These are phyloP conservation scores for Sphagnum contortum DNA, from an alignment of 225 moss, liverwort and hornwort species.

Conservation along the genomic window DNA sequence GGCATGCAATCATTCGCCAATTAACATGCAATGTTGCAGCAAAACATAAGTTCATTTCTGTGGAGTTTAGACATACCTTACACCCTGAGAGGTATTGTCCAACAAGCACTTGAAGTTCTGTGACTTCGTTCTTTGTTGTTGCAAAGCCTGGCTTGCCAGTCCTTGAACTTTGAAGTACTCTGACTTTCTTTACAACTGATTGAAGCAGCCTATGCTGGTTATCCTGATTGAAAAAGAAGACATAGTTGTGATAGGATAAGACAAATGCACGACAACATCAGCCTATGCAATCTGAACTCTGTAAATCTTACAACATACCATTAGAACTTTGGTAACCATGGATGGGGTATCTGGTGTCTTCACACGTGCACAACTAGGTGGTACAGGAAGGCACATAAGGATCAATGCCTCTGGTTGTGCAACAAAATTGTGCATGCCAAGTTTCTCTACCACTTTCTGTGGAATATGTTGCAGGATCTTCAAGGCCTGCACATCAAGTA, in stretches of 20 bases:
- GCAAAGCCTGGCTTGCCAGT: slow-evolving; percentile 23
- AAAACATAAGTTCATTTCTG: too few relatives aligned
- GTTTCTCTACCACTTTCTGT: slow-evolving; percentile 32
- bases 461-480: slow-evolving; percentile 53
- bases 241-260: too few relatives aligned
- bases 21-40: too few relatives aligned
- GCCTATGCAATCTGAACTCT: too few relatives aligned
- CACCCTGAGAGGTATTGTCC: slow-evolving; percentile 38
- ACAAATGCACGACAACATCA: too few relatives aligned
- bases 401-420: slow-evolving; percentile 76
- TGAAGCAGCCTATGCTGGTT: slow-evolving; percentile 38
- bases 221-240: slow-evolving; percentile 30
- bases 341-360: slow-evolving; percentile 21
- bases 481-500: slow-evolving; percentile 38
- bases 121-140: slow-evolving; percentile 13
- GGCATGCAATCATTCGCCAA: too few relatives aligned
- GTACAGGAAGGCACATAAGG: slow-evolving; percentile 59
- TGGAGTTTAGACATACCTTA: slow-evolving; percentile 25
- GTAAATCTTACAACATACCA: too few relatives aligned
- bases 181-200: slow-evolving; percentile 24
- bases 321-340: too few relatives aligned
- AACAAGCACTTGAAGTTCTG: slow-evolving; percentile 32
- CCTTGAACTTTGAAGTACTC: slow-evolving; percentile 12
- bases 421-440: slow-evolving; percentile 61
- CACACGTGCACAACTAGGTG: slow-evolving; percentile 76